Base-by-base conservation (phyloP, 306 rosid species). In the Quercus ilex region DNA sequence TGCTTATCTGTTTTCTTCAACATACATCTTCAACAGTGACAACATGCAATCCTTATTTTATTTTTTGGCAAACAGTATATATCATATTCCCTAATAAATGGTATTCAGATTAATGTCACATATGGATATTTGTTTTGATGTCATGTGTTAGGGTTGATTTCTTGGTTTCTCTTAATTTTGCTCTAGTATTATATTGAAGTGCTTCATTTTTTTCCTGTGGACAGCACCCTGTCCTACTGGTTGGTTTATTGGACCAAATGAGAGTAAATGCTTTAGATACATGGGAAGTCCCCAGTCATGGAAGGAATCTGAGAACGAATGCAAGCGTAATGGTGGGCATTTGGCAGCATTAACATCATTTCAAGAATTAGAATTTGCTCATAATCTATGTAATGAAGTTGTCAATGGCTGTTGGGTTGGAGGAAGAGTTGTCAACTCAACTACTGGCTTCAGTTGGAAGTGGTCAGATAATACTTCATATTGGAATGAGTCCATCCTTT, bases 391-490 rank as follows among this genome's bases (percentile, higher is more conserved):
- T 83, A 78, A 77, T 43, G 80, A 80, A 55, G 75, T 59, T 59
- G 69, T 64, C 21, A 74, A 81, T 70, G 88, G 91, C 75, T 95
- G 98, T 85, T 95, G 99, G 99, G 83, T 92, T 85, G 97, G 97
- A 72, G 99, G 97, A 74, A 84, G 90, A 79, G 86, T 75, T 23
- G 56, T 74, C 59, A 91, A 90, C 84, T 81, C 91, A 71, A 85
- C 90, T 28, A 31, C 68, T 46, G 82, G 90, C 81, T 65, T 80
- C 82, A 83, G 71, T 80, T 95, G 99, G 99, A 79, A 59, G 46
- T 91, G 97, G 99, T 91, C 97, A 6, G 98, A 92, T 75, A 90
- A 85, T 84, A 69, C 76, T 60, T 89, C 94, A 30, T 78, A 51
- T 9, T 86, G 98, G 99, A 92, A 91, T 46, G 72, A 74, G 33